These are phyloP conservation scores for Sugiyamaella qingdaonensis DNA, from an alignment of 805 yeast species.

Conservation along the genomic window DNA sequence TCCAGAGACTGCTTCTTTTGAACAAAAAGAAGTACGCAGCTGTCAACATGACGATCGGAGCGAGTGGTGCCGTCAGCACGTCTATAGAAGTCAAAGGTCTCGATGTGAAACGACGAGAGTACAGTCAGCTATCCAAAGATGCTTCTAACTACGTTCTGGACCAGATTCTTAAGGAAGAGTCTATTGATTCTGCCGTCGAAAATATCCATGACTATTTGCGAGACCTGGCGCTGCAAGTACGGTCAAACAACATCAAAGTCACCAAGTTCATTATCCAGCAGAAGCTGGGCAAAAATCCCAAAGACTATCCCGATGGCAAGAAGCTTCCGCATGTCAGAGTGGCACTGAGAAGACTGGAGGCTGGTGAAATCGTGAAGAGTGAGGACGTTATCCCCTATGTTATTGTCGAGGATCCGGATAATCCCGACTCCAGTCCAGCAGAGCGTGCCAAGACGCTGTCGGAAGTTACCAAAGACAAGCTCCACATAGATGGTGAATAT, in stretches of 20 bases:
- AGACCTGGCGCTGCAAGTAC: slow-evolving; percentile 52
- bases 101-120: slow-evolving; percentile 96
- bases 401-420: slow-evolving; percentile 39
- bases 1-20: slow-evolving; percentile 75
- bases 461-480: slow-evolving; percentile 52
- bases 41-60: slow-evolving; percentile 53
- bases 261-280: slow-evolving; percentile 77
- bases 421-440: slow-evolving; percentile 41
- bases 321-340: slow-evolving; percentile 88
- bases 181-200: slow-evolving; percentile 64
- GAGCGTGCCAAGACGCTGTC: slow-evolving; percentile 80
- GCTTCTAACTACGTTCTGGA: slow-evolving; percentile 71
- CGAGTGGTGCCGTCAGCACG: slow-evolving; percentile 53
- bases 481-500: slow-evolving; percentile 68
- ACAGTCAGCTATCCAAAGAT: slow-evolving; percentile 87
- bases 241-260: slow-evolving; percentile 56
- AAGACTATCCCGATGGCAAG: slow-evolving; percentile 73
- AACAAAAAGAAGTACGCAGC: slow-evolving; percentile 99
- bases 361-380: slow-evolving; percentile 82
- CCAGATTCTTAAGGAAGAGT: slow-evolving; percentile 64
- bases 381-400: slow-evolving; percentile 89
- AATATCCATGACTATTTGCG: slow-evolving; percentile 71
- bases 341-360: slow-evolving; percentile 73
- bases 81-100: slow-evolving; percentile 88
- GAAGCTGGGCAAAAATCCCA: slow-evolving; percentile 85